Evolutionary conservation across 306 rosid species (phyloP), one percentile per base, ranked within the genome.

Genomic region (Prosopis cineraria): DNA sequence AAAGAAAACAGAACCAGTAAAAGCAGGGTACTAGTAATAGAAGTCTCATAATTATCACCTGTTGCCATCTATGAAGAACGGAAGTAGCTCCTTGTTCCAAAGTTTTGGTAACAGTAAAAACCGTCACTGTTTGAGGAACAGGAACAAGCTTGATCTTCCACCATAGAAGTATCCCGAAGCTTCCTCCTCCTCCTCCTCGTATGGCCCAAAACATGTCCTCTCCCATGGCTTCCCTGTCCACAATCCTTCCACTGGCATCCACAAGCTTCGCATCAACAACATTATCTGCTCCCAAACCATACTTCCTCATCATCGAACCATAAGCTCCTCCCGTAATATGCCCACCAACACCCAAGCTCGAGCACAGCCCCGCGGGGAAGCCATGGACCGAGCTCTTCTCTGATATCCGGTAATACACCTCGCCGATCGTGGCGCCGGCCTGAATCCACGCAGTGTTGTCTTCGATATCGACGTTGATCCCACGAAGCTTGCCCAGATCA

Each of bases 71-170:
- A 58, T 58, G 37, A 58, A 58, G 65, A 58, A 58, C 7, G 0
- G 36, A 12, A 3, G 65, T 58, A 27, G 40, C 67, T 60, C 40
- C 67, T 29, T 29, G 40, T 6, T 60, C 67, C 40, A 30, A 60
- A 16, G 67, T 60, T 60, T 31, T 60, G n/a, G 67, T 29, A 60
- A 60, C 40, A 14, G 22, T 29, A 31, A 60, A 60, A 31, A 60
- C 40, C 2, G 67, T 30, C 20, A 60, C 67, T 11, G 67, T 60
- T 6, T 6, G 11, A 6, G 67, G 67, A 31, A 60, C 67, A 31
- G 67, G 67, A 29, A 60, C 67, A 16, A 60, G 39, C 12, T 29
- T 60, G 67, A 60, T 31, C 39, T 60, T 58, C 65, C 65, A 58
- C 65, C 65, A 58, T 16, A 60, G 5, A 31, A 30, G 67, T 12